Base-by-base conservation (phyloP, 2,329 filamentous ascomycete species). In the Diaporthe helianthi region DNA sequence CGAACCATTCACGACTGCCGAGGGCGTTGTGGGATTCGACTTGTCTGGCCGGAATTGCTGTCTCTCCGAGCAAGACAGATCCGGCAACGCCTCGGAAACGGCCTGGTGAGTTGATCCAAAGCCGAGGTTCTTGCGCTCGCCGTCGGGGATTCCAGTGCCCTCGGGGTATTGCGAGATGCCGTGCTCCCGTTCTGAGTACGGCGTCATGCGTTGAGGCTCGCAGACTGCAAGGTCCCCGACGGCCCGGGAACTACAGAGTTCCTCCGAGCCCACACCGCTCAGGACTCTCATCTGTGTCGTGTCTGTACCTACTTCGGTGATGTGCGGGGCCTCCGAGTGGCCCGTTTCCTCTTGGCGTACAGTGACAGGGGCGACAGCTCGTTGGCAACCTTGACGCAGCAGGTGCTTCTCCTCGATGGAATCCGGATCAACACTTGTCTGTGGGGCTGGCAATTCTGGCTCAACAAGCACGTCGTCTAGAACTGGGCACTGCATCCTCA, bases 171-270 rank as follows among this genome's bases (percentile, higher is more conserved):
- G 41, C 41, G 41, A 44, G 41, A 44, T 44, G 41, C 41, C 41
- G 19, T 65, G 46, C 29, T 29, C 65, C 31, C 53, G 63, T n/a
- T 51, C 53, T 60, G 51, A 46, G 41, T 22, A 31, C 29, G 63
- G 51, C 46, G 31, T 46, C 29, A 44, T 17, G 24, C 47, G 12
- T 22, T 65, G 47, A 29, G 65, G n/a, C 26, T 52, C 38, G 64
- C 64, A 51, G 26, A 53, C 41, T 52, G 38, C 58, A 26, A 31
- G 41, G 51, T 38, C 36, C 26, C 53, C 66, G 60, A 36, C 31
- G 41, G 64, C 33, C 36, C 17, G 38, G 13, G 44, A 46, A 31
- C 8, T 8, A 13, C 26, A 38, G 13, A 19, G 2, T 38, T 13
- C 51, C 15, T 60, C 61, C 19, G 53, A 26, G 10, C 55, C 46